These are phyloP conservation scores for Wickerhamomyces queroliae DNA, from an alignment of 805 yeast genomes.

Conservation along the genomic window DNA sequence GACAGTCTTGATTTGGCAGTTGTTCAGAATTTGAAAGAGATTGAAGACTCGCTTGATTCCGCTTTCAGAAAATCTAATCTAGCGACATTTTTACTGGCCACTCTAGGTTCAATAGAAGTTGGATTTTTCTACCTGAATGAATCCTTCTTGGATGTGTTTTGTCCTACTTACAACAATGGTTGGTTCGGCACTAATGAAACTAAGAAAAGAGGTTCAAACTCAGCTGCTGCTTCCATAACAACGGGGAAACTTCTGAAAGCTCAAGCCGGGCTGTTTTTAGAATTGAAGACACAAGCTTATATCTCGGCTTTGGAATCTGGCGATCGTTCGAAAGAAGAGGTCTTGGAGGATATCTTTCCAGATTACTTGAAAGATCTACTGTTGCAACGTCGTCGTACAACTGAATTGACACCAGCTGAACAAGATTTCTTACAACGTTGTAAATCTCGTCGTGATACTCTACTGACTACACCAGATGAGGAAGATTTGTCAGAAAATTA, in stretches of 20 bases:
- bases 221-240: conserved; percentile 12
- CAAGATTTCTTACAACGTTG: conserved; percentile 74
- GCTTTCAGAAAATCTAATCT: conserved; percentile 80
- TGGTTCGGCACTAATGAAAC: conserved; percentile 12
- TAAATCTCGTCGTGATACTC: conserved; percentile 57
- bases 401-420: conserved; percentile 64
- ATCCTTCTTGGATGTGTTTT: conserved; percentile 79
- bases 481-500: conserved; percentile 61
- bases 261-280: conserved; percentile 75
- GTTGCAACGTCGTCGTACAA: conserved; percentile 29
- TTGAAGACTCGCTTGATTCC: conserved; percentile 16
- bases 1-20: conserved; percentile 3
- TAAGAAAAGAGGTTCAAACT: background rate
- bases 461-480: conserved; percentile 41
- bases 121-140: conserved; percentile 86
- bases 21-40: conserved; percentile 8
- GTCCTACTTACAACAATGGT: conserved; percentile 51
- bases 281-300: conserved; percentile 91
- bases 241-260: conserved; percentile 63
- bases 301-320: conserved; percentile 76
- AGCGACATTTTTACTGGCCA: conserved; percentile 83
- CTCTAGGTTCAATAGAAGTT: conserved; percentile 76
- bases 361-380: conserved; percentile 40
- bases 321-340: conserved; percentile 54
- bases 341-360: conserved; percentile 75